Evolutionary conservation across 1,139 yeast genomes (phyloP), one percentile per base, ranked within the genome.

Genomic region (Protomyces lactucae-debilis): DNA sequence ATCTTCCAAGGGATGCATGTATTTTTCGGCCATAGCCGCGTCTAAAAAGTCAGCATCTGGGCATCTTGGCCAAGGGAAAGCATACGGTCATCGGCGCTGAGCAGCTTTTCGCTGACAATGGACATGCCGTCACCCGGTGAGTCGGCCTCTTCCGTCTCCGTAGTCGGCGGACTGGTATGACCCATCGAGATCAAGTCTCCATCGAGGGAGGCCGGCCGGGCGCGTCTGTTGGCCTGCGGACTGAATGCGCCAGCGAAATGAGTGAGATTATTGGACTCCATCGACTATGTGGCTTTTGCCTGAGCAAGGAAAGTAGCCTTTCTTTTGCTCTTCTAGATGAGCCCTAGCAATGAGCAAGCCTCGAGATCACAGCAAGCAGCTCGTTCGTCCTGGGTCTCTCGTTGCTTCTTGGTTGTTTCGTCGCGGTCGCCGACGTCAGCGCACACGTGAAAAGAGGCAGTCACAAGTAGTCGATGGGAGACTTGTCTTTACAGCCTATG

Each of bases 1-100:
- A 59, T 68, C 70, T 18, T 72, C 75, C 51, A 69, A 55, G 5
- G 70, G 71, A 3, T 73, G 73, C 52, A 74, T 69, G 14, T 72
- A 66, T 59, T 70, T 70, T 8, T 68, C 67, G 64, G 69, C 69
- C 74, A 75, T 73, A 16, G 71, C 68, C 37, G 69, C 73, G 40
- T 64, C 74, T 71, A 61, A n/a, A 3, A 28, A 3, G n/a, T 52
- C 18, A 52, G 55, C 55, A n/a, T 12, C 43, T 4, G 1, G 10
- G 43, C 43, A 4, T 14, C 43, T 37, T n/a, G 14, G 43, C 14
- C 43, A 12, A 5, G 43, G 14, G 4, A 25, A 51, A n/a, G 40
- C 37, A 25, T 52, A 52, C 63, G 57, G 16, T 59, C 63, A 43
- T 59, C 63, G 23, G 63, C 63, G 36, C 63, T 40, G 35, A 28